Evolutionary conservation across 2,329 filamentous ascomycete species (phyloP).

Genomic region (Colletotrichum magnum): DNA sequence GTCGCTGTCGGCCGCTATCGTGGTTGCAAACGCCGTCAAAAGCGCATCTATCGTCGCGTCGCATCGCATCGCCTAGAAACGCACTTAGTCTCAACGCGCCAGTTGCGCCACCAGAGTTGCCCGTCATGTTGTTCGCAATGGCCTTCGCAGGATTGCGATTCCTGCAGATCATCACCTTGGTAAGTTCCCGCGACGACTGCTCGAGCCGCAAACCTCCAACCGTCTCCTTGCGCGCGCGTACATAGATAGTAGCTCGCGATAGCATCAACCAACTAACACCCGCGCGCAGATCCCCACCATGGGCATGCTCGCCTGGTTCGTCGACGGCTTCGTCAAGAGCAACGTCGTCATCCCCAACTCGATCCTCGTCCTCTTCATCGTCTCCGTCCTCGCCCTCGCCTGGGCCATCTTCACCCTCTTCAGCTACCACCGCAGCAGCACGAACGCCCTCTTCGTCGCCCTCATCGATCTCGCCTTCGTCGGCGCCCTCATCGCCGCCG

Average conservation of each 20-base stretch:
- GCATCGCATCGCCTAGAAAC: background rate
- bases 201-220: background rate
- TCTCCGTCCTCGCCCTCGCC: conserved; percentile 72
- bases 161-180: conserved; percentile 73
- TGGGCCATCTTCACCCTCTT: conserved; percentile 78
- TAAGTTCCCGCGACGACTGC: conserved; percentile 53
- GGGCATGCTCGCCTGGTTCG: conserved; percentile 78
- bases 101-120: conserved; percentile 19
- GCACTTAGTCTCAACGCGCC: background rate
- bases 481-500: conserved; percentile 74
- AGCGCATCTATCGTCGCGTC: conserved; percentile 9
- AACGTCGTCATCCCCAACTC: conserved; percentile 74
- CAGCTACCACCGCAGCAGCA: conserved; percentile 73
- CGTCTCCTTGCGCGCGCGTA: too few relatives aligned
- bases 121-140: conserved; percentile 73
- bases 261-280: background rate
- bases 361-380: conserved; percentile 78
- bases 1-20: background rate
- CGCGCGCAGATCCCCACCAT: conserved; percentile 70
- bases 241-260: background rate
- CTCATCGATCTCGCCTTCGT: conserved; percentile 73
- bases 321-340: conserved; percentile 69
- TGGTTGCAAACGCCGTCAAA: conserved; percentile 18
- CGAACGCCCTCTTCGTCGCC: conserved; percentile 73
- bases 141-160: conserved; percentile 75